phyloP scores from a whole-genome alignment of 139 green algal species.

The Coelastrella sp. region DNA sequence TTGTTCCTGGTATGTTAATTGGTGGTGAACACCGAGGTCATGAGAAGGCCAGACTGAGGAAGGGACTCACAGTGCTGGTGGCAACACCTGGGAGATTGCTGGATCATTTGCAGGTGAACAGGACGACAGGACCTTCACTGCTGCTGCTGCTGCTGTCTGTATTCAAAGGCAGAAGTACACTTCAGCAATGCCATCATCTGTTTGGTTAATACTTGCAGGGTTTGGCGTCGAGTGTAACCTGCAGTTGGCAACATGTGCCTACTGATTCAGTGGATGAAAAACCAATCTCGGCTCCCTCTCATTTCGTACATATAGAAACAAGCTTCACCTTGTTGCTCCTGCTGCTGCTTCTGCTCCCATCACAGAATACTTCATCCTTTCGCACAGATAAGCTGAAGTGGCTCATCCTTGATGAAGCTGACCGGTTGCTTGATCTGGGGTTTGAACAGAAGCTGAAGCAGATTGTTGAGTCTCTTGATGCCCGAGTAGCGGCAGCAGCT shows the following conservation, averaged over 20 bases:
- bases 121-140: neutral
- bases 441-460: conserved; percentile 88
- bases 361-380: conserved; percentile 82
- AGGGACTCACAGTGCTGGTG: conserved; percentile 89
- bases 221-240: no score
- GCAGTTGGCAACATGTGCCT: no score
- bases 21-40: conserved; percentile 92
- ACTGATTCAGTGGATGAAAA: no score
- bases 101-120: conserved; percentile 87
- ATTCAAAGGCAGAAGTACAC: no score
- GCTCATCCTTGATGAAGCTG: conserved; percentile 95
- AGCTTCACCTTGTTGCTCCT: no score
- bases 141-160: neutral
- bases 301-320: no score
- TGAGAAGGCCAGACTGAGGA: conserved; percentile 96
- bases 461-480: conserved; percentile 67
- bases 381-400: conserved; percentile 69
- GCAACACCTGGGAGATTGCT: conserved; percentile 92
- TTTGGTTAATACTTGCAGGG: no score
- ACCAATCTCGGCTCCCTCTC: no score
- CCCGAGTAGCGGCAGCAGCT: neutral
- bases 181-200: no score
- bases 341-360: no score
- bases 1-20: conserved; percentile 67
- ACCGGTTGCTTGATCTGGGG: conserved; percentile 93